Percentiles rank a stretch among this genome's conserved stretches.
Conservation (phyloP, 345 rosid species). For the Citrus reticulata region DNA sequence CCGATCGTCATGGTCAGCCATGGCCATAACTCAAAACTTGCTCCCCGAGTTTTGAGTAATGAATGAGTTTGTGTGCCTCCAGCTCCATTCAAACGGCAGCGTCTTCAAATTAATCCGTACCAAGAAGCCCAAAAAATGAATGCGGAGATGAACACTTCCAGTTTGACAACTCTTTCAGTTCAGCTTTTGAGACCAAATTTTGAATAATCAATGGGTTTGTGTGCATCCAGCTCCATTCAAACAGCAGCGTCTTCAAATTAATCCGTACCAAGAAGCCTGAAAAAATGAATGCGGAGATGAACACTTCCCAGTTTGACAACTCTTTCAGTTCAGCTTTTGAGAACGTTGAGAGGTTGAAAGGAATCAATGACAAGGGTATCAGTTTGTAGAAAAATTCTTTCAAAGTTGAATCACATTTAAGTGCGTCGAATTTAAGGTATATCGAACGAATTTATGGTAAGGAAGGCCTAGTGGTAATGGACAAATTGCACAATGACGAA, state of each 20-base stretch:
- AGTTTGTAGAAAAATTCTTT: not conserved
- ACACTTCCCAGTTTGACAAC: not conserved
- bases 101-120: not conserved
- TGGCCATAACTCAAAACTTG: not conserved
- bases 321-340: not conserved
- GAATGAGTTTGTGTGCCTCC: not conserved
- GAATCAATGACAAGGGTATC: not conserved
- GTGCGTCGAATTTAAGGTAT: not conserved
- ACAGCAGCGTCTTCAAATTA: not conserved
- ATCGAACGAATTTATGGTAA: not conserved
- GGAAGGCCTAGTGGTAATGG: no score
- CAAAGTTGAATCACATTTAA: not conserved
- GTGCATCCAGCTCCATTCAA: not conserved
- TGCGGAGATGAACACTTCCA: not conserved
- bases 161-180: not conserved
- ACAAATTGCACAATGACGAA: not conserved
- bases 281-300: not conserved
- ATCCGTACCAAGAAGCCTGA: not conserved
- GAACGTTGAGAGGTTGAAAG: not conserved
- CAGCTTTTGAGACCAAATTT: not conserved
- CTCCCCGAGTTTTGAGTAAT: not conserved
- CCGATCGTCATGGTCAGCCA: not conserved
- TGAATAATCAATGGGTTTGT: not conserved
- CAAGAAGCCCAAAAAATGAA: not conserved
- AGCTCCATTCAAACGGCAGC: not conserved